These are phyloP conservation scores for Phylloporus sp. DNA, from an alignment of 768 basidiomycete genomes.

Conservation along the genomic window DNA sequence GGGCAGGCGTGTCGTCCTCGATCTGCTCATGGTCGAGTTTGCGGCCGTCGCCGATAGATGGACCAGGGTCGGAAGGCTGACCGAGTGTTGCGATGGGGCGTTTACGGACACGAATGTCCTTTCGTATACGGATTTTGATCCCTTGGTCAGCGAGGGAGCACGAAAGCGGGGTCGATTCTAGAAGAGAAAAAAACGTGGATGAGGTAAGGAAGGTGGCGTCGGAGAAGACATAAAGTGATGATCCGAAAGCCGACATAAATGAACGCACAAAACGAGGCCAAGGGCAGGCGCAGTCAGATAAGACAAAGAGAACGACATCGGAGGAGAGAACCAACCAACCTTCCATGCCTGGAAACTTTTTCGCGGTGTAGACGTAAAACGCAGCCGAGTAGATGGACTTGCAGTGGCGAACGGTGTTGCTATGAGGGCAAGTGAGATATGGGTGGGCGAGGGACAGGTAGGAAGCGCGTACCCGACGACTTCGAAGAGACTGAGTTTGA, in stretches of 20 bases:
- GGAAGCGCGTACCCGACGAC: slow-evolving; percentile 71
- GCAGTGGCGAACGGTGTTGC: slow-evolving; percentile 84
- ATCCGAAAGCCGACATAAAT: slow-evolving; percentile 16
- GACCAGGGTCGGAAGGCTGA: slow-evolving; percentile 14
- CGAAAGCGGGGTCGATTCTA: slow-evolving; percentile 85
- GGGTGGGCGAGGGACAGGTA: background rate
- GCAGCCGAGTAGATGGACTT: slow-evolving; percentile 83
- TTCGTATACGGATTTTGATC: slow-evolving; percentile 91
- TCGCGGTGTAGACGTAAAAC: slow-evolving; percentile 93
- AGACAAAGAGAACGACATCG: slow-evolving; percentile 12
- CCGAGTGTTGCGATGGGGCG: slow-evolving; percentile 43
- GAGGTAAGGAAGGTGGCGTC: slow-evolving; percentile 1
- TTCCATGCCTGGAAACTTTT: slow-evolving; percentile 97
- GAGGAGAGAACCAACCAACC: slow-evolving; percentile 44
- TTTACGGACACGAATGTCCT: slow-evolving; percentile 83
- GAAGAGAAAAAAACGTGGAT: background rate
- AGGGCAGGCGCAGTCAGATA: slow-evolving; percentile 17
- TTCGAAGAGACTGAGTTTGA: slow-evolving; percentile 76
- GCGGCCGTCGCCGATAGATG: slow-evolving; percentile 11
- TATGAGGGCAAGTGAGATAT: slow-evolving; percentile 26
- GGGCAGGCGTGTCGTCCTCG: slow-evolving; percentile 20
- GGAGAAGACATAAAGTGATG: slow-evolving; percentile 15
- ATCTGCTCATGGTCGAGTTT: slow-evolving; percentile 26
- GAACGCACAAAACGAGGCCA: slow-evolving; percentile 12
- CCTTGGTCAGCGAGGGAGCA: slow-evolving; percentile 93